Evolutionary conservation across 2,329 filamentous ascomycete genomes (phyloP).

Genomic region (Penicillium olsonii): DNA sequence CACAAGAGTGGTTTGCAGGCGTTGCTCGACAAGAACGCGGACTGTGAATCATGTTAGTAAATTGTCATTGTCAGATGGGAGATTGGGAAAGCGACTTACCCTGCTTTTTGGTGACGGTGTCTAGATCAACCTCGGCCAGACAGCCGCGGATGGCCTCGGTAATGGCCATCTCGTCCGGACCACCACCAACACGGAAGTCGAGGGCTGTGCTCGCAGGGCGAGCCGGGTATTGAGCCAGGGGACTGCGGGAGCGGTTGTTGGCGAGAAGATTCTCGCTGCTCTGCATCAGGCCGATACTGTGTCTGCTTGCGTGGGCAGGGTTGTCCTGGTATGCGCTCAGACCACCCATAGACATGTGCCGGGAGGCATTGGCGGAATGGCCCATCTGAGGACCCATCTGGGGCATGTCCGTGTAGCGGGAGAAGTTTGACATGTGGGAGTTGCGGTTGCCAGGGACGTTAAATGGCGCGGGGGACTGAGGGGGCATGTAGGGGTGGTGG

Average conservation of each 20-base stretch:
- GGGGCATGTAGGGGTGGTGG: conserved; percentile 71
- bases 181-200: conserved; percentile 61
- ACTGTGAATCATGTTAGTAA: conserved; percentile 46
- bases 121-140: conserved; percentile 84
- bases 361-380: conserved; percentile 38
- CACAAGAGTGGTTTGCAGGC: conserved; percentile 82
- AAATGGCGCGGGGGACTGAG: conserved; percentile 75
- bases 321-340: conserved; percentile 51
- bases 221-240: conserved; percentile 50
- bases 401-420: conserved; percentile 65
- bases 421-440: conserved; percentile 71
- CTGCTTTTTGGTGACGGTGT: conserved; percentile 99
- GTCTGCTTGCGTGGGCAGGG: conserved; percentile 35
- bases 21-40: conserved; percentile 85
- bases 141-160: conserved; percentile 81
- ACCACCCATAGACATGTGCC: conserved; percentile 63
- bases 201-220: conserved; percentile 56
- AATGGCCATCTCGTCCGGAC: conserved; percentile 78
- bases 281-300: conserved; percentile 46
- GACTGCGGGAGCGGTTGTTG: conserved; percentile 46
- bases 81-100: conserved; percentile 41
- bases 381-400: conserved; percentile 30
- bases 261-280: conserved; percentile 49
- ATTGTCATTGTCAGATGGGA: background rate
- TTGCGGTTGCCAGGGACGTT: conserved; percentile 54